Evolutionary conservation across 169 alveolate genomes (phyloP).

Genomic region (Eimeria falciformis): DNA sequence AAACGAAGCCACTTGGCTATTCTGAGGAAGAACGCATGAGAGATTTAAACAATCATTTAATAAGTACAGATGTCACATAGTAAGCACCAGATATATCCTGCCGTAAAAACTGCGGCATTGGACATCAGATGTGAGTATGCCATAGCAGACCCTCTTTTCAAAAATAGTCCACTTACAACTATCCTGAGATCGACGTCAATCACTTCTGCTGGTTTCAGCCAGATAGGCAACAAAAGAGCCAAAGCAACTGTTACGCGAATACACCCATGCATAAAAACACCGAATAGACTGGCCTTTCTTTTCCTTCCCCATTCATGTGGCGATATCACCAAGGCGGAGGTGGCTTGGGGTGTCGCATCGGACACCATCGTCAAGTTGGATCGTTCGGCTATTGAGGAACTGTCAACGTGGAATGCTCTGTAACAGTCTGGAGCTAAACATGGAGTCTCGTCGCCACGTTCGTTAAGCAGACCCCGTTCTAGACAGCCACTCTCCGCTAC

Average conservation of each 20-base stretch:
- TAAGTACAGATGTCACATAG: too few species aligned
- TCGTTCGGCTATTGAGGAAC: background rate
- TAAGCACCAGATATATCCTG: too few species aligned
- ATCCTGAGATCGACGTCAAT: constrained; percentile 52
- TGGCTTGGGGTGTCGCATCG: background rate
- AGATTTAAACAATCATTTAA: too few species aligned
- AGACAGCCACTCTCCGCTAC: background rate
- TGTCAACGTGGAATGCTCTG: background rate
- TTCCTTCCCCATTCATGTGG: background rate
- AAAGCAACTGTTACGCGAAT: constrained; percentile 8
- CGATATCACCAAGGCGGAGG: background rate
- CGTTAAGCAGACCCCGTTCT: background rate
- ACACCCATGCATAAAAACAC: constrained; percentile 32
- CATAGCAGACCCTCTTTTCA: background rate
- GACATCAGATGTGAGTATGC: too few species aligned
- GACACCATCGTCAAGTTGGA: background rate
- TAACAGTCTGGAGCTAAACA: background rate
- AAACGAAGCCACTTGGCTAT: constrained; percentile 12
- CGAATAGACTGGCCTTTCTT: background rate
- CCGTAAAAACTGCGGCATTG: too few species aligned
- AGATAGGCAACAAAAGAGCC: constrained; percentile 46
- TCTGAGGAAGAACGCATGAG: constrained; percentile 3
- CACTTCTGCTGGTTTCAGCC: constrained; percentile 39
- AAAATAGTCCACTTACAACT: constrained; percentile 33
- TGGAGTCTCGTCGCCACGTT: background rate